Conservation (phyloP, 192 early-diverging fungal species). For the Entomortierella lignicola region DNA sequence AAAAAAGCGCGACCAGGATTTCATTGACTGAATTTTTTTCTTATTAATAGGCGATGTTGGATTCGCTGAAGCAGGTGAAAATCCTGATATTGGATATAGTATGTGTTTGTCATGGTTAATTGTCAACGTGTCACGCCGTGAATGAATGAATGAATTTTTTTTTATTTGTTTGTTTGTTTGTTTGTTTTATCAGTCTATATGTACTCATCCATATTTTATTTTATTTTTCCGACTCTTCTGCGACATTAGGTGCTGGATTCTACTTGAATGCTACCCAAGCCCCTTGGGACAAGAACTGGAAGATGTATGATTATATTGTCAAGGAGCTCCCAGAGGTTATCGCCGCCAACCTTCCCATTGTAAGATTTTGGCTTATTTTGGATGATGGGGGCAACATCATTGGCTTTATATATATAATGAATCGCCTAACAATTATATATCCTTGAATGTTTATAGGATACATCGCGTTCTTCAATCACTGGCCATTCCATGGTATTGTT, state of each 20-base stretch:
- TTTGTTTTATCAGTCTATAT: too few relatives aligned
- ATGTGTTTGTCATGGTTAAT: slow-evolving; percentile 24
- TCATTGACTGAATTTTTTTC: too few relatives aligned
- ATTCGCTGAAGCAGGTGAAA: slow-evolving; percentile 78
- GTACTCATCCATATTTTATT: neutral
- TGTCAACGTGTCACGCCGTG: neutral
- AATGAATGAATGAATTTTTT: neutral
- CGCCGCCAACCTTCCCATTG: slow-evolving; percentile 66
- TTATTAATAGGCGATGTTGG: slow-evolving; percentile 68
- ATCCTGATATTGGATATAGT: slow-evolving; percentile 76
- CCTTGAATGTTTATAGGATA: slow-evolving; percentile 50
- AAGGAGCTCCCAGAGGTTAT: slow-evolving; percentile 77
- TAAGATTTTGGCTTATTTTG: slow-evolving; percentile 29
- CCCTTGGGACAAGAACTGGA: slow-evolving; percentile 79
- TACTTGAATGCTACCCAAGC: slow-evolving; percentile 82
- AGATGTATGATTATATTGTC: slow-evolving; percentile 88
- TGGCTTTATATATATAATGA: neutral
- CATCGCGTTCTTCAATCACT: slow-evolving; percentile 69
- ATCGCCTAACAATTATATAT: neutral
- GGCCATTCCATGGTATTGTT: slow-evolving; percentile 75
- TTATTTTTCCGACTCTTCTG: slow-evolving; percentile 15
- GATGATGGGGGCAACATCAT: neutral
- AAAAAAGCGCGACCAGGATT: too few relatives aligned
- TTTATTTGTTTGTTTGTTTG: neutral
- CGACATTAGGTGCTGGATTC: slow-evolving; percentile 72